Conservation (phyloP, 2,329 filamentous ascomycete genomes). For the Zymoseptoria brevis region DNA sequence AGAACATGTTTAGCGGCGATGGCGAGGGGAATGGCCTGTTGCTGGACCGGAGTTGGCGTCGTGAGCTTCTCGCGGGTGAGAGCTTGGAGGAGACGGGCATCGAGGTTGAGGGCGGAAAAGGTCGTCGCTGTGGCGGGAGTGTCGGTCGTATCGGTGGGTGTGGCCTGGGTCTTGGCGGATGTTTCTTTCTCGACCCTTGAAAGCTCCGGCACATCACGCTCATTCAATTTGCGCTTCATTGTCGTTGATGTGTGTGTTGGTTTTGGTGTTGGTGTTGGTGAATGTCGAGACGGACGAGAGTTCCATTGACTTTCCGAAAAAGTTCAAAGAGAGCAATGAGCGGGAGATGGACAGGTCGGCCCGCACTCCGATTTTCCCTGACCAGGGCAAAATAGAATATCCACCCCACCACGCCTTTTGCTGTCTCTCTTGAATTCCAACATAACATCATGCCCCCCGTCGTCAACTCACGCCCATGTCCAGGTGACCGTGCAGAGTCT, state of each 20-base stretch:
- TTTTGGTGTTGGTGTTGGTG: no score
- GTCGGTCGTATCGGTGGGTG: conserved; percentile 2
- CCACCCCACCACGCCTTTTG: no score
- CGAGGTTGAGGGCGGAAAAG: conserved; percentile 73
- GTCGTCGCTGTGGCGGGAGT: conserved; percentile 32
- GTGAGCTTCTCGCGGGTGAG: conserved; percentile 77
- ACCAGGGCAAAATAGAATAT: no score
- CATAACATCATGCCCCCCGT: no score
- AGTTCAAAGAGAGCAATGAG: background rate
- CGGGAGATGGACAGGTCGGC: background rate
- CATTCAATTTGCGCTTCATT: conserved; percentile 45
- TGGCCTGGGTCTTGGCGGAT: background rate
- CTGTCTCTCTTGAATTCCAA: no score
- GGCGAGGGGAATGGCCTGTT: conserved; percentile 77
- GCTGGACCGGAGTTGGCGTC: conserved; percentile 81
- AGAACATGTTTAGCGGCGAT: conserved; percentile 83
- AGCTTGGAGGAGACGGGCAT: conserved; percentile 77
- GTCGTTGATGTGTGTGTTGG: background rate
- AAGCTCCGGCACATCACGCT: conserved; percentile 39
- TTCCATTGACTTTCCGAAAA: background rate
- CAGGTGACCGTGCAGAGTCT: no score
- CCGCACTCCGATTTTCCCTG: no score
- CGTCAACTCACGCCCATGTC: no score
- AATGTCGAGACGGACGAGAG: background rate
- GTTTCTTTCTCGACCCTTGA: conserved; percentile 6